A percentile compares a stretch with the other conserved stretches of the same genome.
Evolutionary conservation across 306 rosid species (phyloP).

Genomic region (Acacia acuminata): DNA sequence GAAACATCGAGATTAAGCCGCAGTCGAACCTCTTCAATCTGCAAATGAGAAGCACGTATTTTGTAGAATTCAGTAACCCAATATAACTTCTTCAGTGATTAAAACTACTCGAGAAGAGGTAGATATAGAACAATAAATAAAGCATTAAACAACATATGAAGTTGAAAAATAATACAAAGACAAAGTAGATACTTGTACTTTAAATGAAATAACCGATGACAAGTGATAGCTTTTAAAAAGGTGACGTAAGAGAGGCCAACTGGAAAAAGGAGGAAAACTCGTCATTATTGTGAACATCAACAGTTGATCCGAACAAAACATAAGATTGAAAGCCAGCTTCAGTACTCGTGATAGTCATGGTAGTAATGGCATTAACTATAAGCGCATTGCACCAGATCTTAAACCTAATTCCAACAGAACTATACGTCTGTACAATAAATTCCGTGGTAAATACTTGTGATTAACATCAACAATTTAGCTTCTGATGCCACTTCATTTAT

Average conservation of each 20-base stretch:
- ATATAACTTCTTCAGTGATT: background rate
- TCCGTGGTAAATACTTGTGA: background rate
- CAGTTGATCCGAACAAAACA: constrained; percentile 4
- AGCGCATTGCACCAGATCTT: constrained; percentile 13
- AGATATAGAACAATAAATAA: background rate
- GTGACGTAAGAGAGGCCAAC: background rate
- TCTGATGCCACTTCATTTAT: background rate
- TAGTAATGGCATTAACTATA: constrained; percentile 6
- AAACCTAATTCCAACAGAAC: background rate
- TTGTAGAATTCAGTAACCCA: constrained; percentile 9
- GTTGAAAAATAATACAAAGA: background rate
- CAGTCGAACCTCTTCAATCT: constrained; percentile 75
- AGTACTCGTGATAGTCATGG: background rate
- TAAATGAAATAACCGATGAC: background rate
- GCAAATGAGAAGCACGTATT: constrained; percentile 19
- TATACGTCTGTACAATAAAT: constrained; percentile 10
- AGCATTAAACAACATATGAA: background rate
- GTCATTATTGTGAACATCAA: background rate
- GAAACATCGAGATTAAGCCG: constrained; percentile 81
- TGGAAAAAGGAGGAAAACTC: background rate
- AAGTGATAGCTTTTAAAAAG: background rate
- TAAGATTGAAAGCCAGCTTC: background rate
- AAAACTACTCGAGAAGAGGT: constrained; percentile 12
- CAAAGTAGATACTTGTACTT: background rate
- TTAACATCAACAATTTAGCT: background rate